Conservation (phyloP, 1,284 basidiomycete species). For the Ceratobasidium sp. region DNA sequence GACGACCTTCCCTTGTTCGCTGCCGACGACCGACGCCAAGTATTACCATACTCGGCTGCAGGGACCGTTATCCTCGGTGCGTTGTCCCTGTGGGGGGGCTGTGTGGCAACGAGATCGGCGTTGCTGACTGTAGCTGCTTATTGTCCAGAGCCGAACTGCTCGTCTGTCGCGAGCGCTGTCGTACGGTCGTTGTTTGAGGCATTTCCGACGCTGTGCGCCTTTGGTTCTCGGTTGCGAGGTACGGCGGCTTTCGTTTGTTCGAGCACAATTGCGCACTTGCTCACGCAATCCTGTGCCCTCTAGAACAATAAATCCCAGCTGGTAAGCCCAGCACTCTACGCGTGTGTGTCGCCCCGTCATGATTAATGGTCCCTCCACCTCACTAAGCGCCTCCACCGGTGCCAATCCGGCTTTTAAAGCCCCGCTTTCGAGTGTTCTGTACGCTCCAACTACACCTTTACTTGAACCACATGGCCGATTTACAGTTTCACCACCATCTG, state of each 20-base stretch:
- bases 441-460: not conserved
- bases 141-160: not conserved
- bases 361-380: not conserved
- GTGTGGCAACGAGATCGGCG: not conserved
- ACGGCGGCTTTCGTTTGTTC: conserved; percentile 1
- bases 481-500: not conserved
- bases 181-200: not conserved
- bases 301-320: too few relatives aligned
- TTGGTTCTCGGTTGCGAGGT: not conserved
- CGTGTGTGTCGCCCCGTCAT: not conserved
- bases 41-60: not conserved
- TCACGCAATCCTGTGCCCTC: not conserved
- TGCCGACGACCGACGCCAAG: not conserved
- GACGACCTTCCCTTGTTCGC: not conserved
- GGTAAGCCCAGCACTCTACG: not conserved
- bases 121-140: not conserved
- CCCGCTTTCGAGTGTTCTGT: not conserved
- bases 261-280: not conserved
- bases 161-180: too few relatives aligned
- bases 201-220: not conserved
- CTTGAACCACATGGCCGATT: not conserved
- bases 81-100: not conserved
- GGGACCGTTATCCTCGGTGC: not conserved
- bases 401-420: not conserved
- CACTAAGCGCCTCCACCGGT: conserved; percentile 23